A percentile compares a stretch with the other conserved stretches of the same genome.
Conservation (phyloP, 805 yeast genomes). For the Maudiozyma saulgeensis region DNA sequence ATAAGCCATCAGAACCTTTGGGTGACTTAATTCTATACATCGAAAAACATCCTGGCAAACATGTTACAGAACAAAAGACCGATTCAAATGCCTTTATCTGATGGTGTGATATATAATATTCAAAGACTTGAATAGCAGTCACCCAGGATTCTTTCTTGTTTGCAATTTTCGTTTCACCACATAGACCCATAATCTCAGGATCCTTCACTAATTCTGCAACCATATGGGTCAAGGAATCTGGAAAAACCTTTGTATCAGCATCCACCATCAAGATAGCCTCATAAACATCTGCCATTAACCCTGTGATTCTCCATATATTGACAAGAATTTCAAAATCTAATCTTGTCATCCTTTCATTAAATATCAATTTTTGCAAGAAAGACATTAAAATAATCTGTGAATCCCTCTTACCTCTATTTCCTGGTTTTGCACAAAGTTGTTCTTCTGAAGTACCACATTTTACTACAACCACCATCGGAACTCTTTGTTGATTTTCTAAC, state of each 20-base stretch:
- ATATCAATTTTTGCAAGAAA: slow-evolving; percentile 76
- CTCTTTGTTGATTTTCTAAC: slow-evolving; percentile 71
- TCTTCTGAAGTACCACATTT: slow-evolving; percentile 86
- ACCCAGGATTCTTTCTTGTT: slow-evolving; percentile 82
- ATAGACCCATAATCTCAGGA: slow-evolving; percentile 80
- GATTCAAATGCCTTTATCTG: slow-evolving; percentile 91
- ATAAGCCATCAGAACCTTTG: slow-evolving; percentile 64
- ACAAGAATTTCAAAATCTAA: slow-evolving; percentile 70
- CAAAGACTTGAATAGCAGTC: slow-evolving; percentile 87
- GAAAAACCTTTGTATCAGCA: slow-evolving; percentile 84
- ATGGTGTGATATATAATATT: slow-evolving; percentile 87
- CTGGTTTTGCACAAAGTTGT: slow-evolving; percentile 63
- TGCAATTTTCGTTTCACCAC: slow-evolving; percentile 90
- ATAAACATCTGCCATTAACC: slow-evolving; percentile 73
- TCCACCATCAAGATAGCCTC: slow-evolving; percentile 86
- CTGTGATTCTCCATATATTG: slow-evolving; percentile 74
- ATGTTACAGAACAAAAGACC: slow-evolving; percentile 86
- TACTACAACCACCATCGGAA: slow-evolving; percentile 68
- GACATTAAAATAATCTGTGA: slow-evolving; percentile 88
- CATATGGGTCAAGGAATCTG: slow-evolving; percentile 86
- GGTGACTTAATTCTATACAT: slow-evolving; percentile 89
- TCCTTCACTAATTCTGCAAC: slow-evolving; percentile 80
- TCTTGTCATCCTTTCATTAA: slow-evolving; percentile 90
- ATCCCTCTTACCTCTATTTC: slow-evolving; percentile 94
- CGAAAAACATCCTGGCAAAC: slow-evolving; percentile 92